A percentile compares a stretch with the other conserved stretches of the same genome.
phyloP scores from a whole-genome alignment of 768 basidiomycete species.

The Leccinum variicolor region DNA sequence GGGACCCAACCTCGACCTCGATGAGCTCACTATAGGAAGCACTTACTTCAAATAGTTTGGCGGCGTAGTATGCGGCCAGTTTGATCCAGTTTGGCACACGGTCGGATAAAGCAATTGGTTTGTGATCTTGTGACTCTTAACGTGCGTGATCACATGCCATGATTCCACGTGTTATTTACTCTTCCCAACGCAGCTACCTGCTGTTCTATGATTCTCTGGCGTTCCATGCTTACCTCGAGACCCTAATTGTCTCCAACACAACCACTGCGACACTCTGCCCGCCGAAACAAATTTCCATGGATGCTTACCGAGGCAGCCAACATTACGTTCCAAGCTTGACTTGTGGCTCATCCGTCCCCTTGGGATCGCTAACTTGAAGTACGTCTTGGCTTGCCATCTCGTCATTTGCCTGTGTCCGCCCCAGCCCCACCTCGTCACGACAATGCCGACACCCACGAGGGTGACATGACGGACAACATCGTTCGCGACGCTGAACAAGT shows the following conservation, averaged over 20 bases:
- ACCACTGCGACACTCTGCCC: constrained; percentile 45
- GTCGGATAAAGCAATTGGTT: constrained; percentile 92
- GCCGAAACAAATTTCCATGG: constrained; percentile 80
- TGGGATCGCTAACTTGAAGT: constrained; percentile 50
- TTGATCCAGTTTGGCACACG: constrained; percentile 96
- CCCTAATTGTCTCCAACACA: constrained; percentile 28
- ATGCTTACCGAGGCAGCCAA: constrained; percentile 91
- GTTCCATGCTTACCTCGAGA: too few species aligned
- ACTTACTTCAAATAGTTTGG: constrained; percentile 95
- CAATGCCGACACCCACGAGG: too few species aligned
- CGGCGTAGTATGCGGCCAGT: constrained; percentile 77
- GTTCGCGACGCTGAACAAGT: too few species aligned
- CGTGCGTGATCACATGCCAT: constrained; percentile 42
- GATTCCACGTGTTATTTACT: background rate
- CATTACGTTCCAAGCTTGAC: constrained; percentile 79
- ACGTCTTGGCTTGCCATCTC: too few species aligned
- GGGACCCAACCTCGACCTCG: constrained; percentile 73
- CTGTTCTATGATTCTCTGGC: constrained; percentile 66
- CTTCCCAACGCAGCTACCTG: constrained; percentile 46
- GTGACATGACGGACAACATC: too few species aligned
- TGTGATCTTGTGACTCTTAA: constrained; percentile 82
- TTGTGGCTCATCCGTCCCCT: too few species aligned
- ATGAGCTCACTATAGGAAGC: constrained; percentile 88
- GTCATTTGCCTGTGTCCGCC: too few species aligned
- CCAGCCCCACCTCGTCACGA: too few species aligned